Evolutionary conservation across 1,139 yeast genomes (phyloP), one percentile per base, ranked within the genome.

Genomic region (Saccharomyces hybrid): DNA sequence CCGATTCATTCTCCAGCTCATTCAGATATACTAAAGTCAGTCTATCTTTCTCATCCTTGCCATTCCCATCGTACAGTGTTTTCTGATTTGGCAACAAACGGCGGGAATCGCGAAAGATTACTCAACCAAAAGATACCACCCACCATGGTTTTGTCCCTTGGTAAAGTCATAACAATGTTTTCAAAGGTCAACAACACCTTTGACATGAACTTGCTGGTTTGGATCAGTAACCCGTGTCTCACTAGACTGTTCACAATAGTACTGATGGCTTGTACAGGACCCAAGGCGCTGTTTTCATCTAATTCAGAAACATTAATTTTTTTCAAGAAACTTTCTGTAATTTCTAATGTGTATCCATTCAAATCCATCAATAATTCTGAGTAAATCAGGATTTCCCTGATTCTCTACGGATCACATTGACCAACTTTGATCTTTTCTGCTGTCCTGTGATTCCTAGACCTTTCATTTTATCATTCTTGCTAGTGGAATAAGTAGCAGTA

Each of bases 91-190:
- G n/a, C 24, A 58, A 89, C 95, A 75, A 90, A 91, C 1, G 97
- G 88, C 71, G 88, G 86, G 63, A 93, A 80, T 69, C 93, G 97
- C 69, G 91, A 97, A 6, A 95, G 89, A 72, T 93, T 93, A 6
- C 97, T 87, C 61, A 93, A 77, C 99, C 99, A 93, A 76, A 91
- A 93, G 0, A 97, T 95, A 61, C 97, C 98, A 65, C 89, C 88
- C 50, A 88, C 81, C 65, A 90, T 83, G 47, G 88, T 84, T 58
- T 88, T 95, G 56, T 89, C 96, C 53, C 90, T 96, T 66, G 83
- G 82, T 68, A 85, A 76, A 9, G 73, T 69, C 5, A 84, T 77
- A 24, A 85, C 89, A 61, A 83, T 82, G 52, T 81, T 83, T 74
- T 90, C 97, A 61, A 93, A 88, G 2, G 87, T 85, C 48, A 38